Base-by-base conservation (phyloP, 805 yeast genomes). In the Barnettozyma siamensis region DNA sequence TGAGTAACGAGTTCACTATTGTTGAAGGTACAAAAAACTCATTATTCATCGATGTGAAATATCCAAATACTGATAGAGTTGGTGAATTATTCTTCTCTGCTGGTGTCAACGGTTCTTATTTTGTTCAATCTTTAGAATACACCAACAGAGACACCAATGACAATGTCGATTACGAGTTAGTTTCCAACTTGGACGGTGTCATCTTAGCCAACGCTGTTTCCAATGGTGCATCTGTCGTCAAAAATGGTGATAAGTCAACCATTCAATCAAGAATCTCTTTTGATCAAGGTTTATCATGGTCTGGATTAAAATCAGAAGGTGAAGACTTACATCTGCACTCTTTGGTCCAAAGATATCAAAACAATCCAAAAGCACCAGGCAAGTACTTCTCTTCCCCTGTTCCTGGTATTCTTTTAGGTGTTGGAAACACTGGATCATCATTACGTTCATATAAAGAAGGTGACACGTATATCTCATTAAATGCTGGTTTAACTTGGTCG, bases 401-500 rank as follows among this genome's bases (percentile, higher is more conserved):
- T 24, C 73, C 76, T 2, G 77, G 76, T 35, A 47, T 72, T 20
- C 37, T 72, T 11, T 50, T 72, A 9, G 76, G 70, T 42, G 61
- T 68, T 33, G 76, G 75, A 42, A 60, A 64, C 37, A 54, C 60
- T 6, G 70, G 70, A 7, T 31, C 44, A 17, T 44, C 42, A 5
- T 37, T 49, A 24, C 40, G 37, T 27, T 40, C 54, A 2, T 58
- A 56, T 35, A 60, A 51, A 3, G 52, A 60, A 13, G 55, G 67
- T 32, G 63, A 64, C 38, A 77, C 93, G 1, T 88, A 67, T 56
- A 56, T 85, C 7, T 83, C 95, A 0, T 65, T 82, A 42, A 88
- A 87, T 63, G 88, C 86, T 20, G 95, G 96, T 21, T 54, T 68
- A n/a, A 65, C 82, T 0, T 87, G 95, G 95, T 60, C 62, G 21